These are phyloP conservation scores for Cerioporus squamosus DNA, from an alignment of 1,284 basidiomycete species.

Conservation along the genomic window DNA sequence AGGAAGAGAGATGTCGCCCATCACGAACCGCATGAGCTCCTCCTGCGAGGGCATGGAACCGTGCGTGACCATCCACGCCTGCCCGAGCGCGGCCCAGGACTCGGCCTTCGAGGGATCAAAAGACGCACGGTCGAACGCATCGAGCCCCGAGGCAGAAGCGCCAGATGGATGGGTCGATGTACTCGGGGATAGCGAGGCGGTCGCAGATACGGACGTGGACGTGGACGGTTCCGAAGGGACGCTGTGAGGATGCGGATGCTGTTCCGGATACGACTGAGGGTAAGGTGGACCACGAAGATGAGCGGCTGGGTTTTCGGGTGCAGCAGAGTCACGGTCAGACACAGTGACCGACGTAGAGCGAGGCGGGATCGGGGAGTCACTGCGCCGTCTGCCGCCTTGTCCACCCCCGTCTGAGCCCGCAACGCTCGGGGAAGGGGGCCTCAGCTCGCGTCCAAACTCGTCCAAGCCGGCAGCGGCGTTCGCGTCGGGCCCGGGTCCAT, in stretches of 20 bases:
- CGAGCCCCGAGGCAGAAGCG: conserved; percentile 39
- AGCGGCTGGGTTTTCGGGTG: conserved; percentile 12
- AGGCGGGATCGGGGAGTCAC: conserved; percentile 23
- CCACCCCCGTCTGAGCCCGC: conserved; percentile 14
- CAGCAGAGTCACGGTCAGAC: conserved; percentile 16
- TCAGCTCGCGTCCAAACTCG: conserved; percentile 82
- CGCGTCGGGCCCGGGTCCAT: conserved; percentile 1
- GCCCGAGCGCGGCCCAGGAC: conserved; percentile 77
- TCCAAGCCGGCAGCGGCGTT: conserved; percentile 39
- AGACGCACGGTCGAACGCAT: conserved; percentile 64
- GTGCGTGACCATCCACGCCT: conserved; percentile 71
- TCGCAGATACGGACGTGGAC: neutral
- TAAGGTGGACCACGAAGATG: neutral
- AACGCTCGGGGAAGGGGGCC: conserved; percentile 45
- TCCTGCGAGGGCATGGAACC: conserved; percentile 70
- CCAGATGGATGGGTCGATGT: conserved; percentile 24
- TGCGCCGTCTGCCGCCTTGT: neutral
- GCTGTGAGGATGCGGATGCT: neutral
- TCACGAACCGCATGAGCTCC: conserved; percentile 73
- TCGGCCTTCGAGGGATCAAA: conserved; percentile 73
- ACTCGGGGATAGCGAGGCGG: conserved; percentile 13
- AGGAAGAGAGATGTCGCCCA: conserved; percentile 37
- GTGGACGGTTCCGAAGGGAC: neutral
- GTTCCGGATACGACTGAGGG: neutral
- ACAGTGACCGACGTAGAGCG: conserved; percentile 13